These are phyloP conservation scores for Suillus plorans DNA, from an alignment of 768 basidiomycete genomes.

Conservation along the genomic window DNA sequence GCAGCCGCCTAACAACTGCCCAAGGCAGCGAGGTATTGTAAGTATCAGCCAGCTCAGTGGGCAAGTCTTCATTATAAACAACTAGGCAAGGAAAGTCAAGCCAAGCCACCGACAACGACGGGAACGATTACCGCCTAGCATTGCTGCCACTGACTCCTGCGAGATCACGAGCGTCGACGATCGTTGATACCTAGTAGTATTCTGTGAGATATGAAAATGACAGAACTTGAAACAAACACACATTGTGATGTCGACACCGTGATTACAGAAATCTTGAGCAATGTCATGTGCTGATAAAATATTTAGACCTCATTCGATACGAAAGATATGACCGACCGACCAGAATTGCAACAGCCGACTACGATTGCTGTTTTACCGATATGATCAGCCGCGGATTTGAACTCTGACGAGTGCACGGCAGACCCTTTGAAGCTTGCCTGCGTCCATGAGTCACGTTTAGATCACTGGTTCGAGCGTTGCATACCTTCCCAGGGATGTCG, in stretches of 20 bases:
- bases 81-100: conserved; percentile 9
- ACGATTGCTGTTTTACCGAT: conserved; percentile 64
- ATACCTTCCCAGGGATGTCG: conserved; percentile 24
- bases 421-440: conserved; percentile 55
- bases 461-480: not conserved
- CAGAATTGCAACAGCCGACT: conserved; percentile 68
- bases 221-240: not conserved
- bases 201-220: conserved; percentile 7
- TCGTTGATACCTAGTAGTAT: conserved; percentile 24
- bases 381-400: conserved; percentile 48
- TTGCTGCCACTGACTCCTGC: conserved; percentile 1
- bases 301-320: not conserved
- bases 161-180: conserved; percentile 25
- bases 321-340: conserved; percentile 22
- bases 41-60: conserved; percentile 23
- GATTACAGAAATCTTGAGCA: conserved; percentile 33
- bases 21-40: conserved; percentile 19
- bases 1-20: conserved; percentile 15
- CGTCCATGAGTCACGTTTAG: not conserved
- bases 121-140: conserved; percentile 13
- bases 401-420: conserved; percentile 50
- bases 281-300: conserved; percentile 33
- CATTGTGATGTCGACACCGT: conserved; percentile 32
- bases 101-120: not conserved
- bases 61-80: conserved; percentile 19